Base-by-base conservation (phyloP, 805 yeast species). In the Hemisphaericaspora nanyangensis region DNA sequence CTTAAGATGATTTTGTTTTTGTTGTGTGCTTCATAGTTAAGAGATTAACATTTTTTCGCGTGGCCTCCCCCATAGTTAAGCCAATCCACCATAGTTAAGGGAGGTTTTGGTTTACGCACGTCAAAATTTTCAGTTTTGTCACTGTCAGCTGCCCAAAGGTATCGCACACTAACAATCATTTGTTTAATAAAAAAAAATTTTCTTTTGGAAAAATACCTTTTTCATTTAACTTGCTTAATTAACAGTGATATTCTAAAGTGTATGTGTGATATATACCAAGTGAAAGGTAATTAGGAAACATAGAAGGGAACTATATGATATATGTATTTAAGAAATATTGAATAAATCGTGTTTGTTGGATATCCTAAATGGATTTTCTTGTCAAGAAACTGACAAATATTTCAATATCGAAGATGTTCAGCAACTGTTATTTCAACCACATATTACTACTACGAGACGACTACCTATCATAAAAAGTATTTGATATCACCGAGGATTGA, bases 171-270 rank as follows among this genome's bases (percentile, higher is more conserved):
- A 29, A 29, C 15, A 29, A 29, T 16, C 15, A 18, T 30, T 30
- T 20, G 19, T 17, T 33, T 17, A 27, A 39, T 34, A 39, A 39
- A 39, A n/a, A n/a, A 39, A 37, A 37, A 28, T 35, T 42, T 37
- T 34, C 42, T 29, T 30, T 17, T 34, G 11, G 31, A 15, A 16
- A 32, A 20, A 29, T 30, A 28, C 39, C 34, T 42, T 38, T 38
- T 31, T 38, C 32, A 37, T 37, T 41, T 18, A 22, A 22, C 29
- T 27, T 29, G 20, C 13, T 20, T 35, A 29, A 34, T 35, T 34
- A 39, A 35, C 39, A 39, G 43, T 35, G 43, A 39, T 42, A 37
- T 33, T 37, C 39, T 40, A 33, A 42, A 42, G 35, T 34, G 45
- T 42, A 42, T 42, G 45, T 42, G 34, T 22, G 26, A 34, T 17